A percentile compares a stretch with the other conserved stretches of the same genome.
Conservation (phyloP, 2,329 filamentous ascomycete genomes). For the Trichoderma breve region DNA sequence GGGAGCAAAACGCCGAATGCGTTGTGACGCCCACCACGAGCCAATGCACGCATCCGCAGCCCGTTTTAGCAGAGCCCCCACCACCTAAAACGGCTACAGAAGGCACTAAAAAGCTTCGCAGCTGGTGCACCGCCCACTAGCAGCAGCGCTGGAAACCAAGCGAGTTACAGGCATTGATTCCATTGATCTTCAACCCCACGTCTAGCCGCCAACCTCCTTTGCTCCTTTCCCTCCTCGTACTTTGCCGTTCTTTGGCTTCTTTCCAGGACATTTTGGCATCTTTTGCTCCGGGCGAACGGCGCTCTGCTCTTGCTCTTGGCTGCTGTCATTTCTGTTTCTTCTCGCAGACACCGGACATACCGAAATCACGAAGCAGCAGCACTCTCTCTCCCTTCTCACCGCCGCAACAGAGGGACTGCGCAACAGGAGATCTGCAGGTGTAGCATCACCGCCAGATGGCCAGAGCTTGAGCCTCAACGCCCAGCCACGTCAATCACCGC, state of each 20-base stretch:
- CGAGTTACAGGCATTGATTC: background rate
- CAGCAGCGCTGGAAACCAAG: background rate
- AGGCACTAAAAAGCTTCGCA: background rate
- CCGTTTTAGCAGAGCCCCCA: background rate
- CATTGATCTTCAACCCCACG: constrained; percentile 17
- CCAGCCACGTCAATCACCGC: background rate
- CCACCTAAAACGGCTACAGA: background rate
- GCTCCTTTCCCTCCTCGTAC: constrained; percentile 8
- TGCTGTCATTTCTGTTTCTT: background rate
- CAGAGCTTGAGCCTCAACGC: constrained; percentile 1
- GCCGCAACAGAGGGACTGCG: background rate
- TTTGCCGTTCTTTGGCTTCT: background rate
- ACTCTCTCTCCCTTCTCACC: background rate
- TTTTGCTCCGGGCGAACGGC: background rate
- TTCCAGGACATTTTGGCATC: background rate
- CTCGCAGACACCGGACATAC: background rate
- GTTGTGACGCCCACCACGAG: background rate
- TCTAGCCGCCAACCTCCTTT: constrained; percentile 17
- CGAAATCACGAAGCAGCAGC: background rate
- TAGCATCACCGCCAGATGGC: constrained; percentile 14
- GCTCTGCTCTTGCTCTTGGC: background rate
- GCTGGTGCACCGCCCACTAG: background rate
- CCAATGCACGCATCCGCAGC: background rate
- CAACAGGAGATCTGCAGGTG: background rate
- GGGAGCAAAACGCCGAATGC: background rate